Evolutionary conservation across 768 basidiomycete species (phyloP), one percentile per base, ranked within the genome.

Genomic region (Lactifluus rugatus): DNA sequence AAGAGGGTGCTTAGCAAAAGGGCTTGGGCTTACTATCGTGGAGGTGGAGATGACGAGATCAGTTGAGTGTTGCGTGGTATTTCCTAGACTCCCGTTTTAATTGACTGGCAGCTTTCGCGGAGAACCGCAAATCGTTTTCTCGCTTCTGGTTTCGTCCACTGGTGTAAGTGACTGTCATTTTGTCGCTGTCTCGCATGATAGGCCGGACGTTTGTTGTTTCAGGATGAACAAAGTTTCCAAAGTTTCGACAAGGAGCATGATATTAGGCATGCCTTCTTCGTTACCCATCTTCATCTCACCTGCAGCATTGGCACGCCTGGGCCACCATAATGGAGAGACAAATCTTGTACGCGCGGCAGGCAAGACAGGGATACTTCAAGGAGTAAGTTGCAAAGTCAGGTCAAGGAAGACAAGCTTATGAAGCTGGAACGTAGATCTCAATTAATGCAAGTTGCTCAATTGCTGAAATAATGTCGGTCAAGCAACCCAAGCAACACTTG

Each of bases 141-240:
- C 74, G 73, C 19, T 71, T 95, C 65, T 96, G 93, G 93, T 95
- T 96, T 73, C 82, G 93, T 21, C 93, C 93, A 28, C 83, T 87
- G 19, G 74, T 95, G 66, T 65, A 57, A 48, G 63, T 58, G 14
- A 17, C 9, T 46, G 14, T 32, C 19, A 21, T 44, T 21, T 14
- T 21, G 17, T 39, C 17, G 5, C 9, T 31, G 39, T 36, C 17
- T 46, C 37, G 21, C 17, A 21, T 10, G 37, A 49, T 17, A 31
- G 39, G 28, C 16, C 25, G n/a, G 25, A 11, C 28, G 32, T 16
- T 49, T 16, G 53, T 28, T 13, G 26, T 26, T n/a, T n/a, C 32
- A 69, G 68, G 16, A 44, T 71, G 58, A 66, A 66, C 48, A 69
- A 69, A 48, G 55, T 69, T 37, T 69, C 66, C 8, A 46, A 63